phyloP scores from a whole-genome alignment of 306 rosid species.

The Cucumis cinereus region DNA sequence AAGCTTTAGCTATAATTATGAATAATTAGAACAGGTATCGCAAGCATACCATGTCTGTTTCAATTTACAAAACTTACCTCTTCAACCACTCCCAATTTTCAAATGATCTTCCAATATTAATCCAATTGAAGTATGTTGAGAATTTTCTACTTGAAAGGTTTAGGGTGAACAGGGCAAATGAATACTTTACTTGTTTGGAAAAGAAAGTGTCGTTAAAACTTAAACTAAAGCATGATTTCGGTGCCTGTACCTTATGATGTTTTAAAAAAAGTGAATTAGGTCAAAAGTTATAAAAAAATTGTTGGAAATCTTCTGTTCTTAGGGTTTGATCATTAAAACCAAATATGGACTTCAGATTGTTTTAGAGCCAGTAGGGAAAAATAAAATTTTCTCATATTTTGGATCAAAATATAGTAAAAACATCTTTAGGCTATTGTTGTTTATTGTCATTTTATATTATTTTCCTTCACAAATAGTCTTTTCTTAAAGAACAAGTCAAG shows the following conservation, averaged over 20 bases:
- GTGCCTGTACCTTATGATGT: not conserved
- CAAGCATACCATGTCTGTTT: not conserved
- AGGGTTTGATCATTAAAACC: not conserved
- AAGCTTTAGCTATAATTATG: not conserved
- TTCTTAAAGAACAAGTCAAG: not conserved
- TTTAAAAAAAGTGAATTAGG: not conserved
- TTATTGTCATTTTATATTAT: not conserved
- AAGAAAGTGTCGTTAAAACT: not conserved
- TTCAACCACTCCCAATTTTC: not conserved
- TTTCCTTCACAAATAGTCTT: not conserved
- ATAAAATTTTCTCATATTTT: not conserved
- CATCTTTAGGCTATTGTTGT: not conserved
- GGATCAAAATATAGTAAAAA: not conserved
- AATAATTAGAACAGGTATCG: not conserved
- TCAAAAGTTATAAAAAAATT: not conserved
- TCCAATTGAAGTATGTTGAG: not conserved
- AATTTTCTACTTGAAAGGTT: not conserved
- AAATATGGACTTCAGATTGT: not conserved
- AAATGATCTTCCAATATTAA: not conserved
- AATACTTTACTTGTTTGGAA: not conserved
- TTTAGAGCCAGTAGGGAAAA: not conserved
- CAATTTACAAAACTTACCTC: not conserved
- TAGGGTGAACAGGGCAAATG: not conserved
- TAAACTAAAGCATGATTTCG: not conserved
- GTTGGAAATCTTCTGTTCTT: not conserved